Evolutionary conservation across 139 green algal species (phyloP), one percentile per base, ranked within the genome.

Genomic region (Volvox reticuliferus): DNA sequence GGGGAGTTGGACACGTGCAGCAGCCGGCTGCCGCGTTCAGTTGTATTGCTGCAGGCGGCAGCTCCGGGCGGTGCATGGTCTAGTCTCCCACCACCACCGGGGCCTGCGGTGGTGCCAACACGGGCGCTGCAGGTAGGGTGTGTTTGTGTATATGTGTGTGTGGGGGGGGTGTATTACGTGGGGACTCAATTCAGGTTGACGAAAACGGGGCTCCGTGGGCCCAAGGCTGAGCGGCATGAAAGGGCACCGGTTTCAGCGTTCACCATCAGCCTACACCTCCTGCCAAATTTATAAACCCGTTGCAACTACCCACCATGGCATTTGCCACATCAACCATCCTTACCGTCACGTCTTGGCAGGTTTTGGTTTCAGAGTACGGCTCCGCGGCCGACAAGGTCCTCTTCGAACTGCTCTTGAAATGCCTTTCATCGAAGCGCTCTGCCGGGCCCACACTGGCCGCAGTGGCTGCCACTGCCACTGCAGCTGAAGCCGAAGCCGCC

Each of bases 361-460:
- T 90, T 22, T 55, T 90, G 73, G 86, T 90, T 6, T 65, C 50
- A 12, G 86, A 90, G 26, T 83, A 90, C 86, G 86, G 86, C 73
- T 55, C 36, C 71, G 86, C 71, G 12, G 86, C 86, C 20, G 86
- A 90, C 30, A n/a, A 55, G 55, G 30, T 90, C 68, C 86, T 90
- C 2, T 90, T 90, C 50, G 86, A 90, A 37, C 86, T 90, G 73
- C 86, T 90, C 30, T 55, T 90, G 20, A 73, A 75, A 28, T 69
- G 71, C 16, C 86, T 90, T 28, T 33, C 86, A n/a, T 73, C 67
- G 14, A 86, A 73, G 44, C 50, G 79, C 44, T 44, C 37, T 30
- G 78, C 65, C 65, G 78, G 16, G 36, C 44, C 50, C 28, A 12
- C 79, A 33, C 1, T 18, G 44, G 17, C 6, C 79, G 28, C 79